phyloP scores from a whole-genome alignment of 768 basidiomycete genomes.

The Kwoniella sp. region DNA sequence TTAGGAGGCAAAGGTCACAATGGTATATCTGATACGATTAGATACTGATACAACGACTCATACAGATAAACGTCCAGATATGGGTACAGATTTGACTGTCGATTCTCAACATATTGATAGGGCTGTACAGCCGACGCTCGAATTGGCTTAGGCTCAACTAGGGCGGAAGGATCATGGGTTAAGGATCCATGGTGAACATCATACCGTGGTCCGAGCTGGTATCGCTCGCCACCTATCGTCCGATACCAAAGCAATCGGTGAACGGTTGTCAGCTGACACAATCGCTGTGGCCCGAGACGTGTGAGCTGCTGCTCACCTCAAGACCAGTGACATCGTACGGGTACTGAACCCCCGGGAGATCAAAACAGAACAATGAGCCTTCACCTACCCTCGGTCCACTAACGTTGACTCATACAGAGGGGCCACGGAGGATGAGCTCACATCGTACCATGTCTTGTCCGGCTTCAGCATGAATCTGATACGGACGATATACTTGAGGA shows the following conservation, averaged over 20 bases:
- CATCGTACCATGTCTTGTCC: conserved; percentile 28
- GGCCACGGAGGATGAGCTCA: conserved; percentile 7
- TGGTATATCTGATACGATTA: too few relatives aligned
- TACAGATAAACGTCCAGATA: too few relatives aligned
- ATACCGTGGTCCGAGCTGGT: conserved; percentile 18
- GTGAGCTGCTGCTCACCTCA: conserved; percentile 31
- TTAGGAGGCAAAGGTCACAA: too few relatives aligned
- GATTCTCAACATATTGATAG: too few relatives aligned
- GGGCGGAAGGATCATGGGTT: background rate
- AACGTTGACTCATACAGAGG: too few relatives aligned
- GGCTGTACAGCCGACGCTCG: too few relatives aligned
- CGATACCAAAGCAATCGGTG: background rate
- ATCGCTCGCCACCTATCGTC: conserved; percentile 2
- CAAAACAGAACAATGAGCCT: background rate
- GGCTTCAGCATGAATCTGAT: conserved; percentile 25
- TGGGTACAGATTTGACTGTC: too few relatives aligned
- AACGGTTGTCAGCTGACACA: too few relatives aligned
- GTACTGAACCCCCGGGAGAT: conserved; percentile 28
- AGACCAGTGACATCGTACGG: conserved; percentile 31
- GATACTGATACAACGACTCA: too few relatives aligned
- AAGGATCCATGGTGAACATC: conserved; percentile 21
- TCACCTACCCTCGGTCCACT: too few relatives aligned
- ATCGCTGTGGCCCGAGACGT: too few relatives aligned
- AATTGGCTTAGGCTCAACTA: too few relatives aligned
- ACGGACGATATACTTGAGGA: conserved; percentile 31